These are phyloP conservation scores for Tylopilus sp. DNA, from an alignment of 1,284 basidiomycete genomes.

Conservation along the genomic window DNA sequence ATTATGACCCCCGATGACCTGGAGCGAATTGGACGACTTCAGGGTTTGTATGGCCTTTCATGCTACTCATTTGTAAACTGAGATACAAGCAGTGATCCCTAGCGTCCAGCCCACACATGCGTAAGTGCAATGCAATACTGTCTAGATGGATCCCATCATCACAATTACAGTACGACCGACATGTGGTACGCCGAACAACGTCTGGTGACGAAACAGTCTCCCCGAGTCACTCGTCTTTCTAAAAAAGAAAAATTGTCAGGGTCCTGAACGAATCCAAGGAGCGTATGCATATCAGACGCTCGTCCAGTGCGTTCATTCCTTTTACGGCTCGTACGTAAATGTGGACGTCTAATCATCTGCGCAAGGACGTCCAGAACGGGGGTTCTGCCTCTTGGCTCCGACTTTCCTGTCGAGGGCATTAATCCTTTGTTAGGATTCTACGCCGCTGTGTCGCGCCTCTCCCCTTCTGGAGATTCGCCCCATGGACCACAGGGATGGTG, in stretches of 20 bases:
- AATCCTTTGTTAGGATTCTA: slow-evolving; percentile 84
- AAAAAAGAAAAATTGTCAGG: slow-evolving; percentile 41
- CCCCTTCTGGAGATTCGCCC: slow-evolving; percentile 69
- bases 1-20: slow-evolving; percentile 68
- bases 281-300: slow-evolving; percentile 88
- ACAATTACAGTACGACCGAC: slow-evolving; percentile 65
- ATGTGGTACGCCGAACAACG: slow-evolving; percentile 88
- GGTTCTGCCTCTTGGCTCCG: slow-evolving; percentile 78
- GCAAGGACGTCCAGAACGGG: slow-evolving; percentile 41
- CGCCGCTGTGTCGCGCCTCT: slow-evolving; percentile 76
- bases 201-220: slow-evolving; percentile 46
- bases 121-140: slow-evolving; percentile 39
- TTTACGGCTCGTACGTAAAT: background rate
- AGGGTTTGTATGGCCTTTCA: slow-evolving; percentile 47
- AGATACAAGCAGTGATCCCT: slow-evolving; percentile 63
- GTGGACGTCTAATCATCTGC: background rate
- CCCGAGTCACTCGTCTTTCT: background rate
- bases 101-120: slow-evolving; percentile 94
- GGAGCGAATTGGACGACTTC: slow-evolving; percentile 63
- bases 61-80: background rate
- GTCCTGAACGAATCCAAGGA: slow-evolving; percentile 73
- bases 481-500: slow-evolving; percentile 82
- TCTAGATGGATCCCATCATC: background rate
- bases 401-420: slow-evolving; percentile 87
- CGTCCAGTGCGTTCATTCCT: slow-evolving; percentile 48